Evolutionary conservation across 164 flowering plant genomes (phyloP).

Genomic region (Hamamelis virginiana): DNA sequence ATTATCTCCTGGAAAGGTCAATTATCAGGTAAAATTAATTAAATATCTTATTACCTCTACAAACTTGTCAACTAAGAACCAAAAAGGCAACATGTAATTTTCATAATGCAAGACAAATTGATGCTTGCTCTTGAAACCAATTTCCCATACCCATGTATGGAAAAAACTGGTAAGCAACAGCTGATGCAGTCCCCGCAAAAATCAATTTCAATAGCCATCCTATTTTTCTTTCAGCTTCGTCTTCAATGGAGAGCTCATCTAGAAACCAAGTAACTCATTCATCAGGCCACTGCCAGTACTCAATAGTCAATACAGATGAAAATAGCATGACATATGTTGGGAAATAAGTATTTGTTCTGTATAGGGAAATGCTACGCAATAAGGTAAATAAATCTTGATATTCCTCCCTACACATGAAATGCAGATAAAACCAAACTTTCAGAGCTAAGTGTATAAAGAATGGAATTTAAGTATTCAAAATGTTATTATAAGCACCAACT

Average conservation of each 20-base stretch:
- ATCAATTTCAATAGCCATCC: conserved; percentile 85
- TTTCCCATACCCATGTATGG: conserved; percentile 78
- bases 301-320: background rate
- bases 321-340: background rate
- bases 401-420: too few species aligned
- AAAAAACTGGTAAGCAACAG: conserved; percentile 67
- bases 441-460: background rate
- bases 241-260: conserved; percentile 71
- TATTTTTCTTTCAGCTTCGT: conserved; percentile 81
- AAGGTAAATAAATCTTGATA: too few species aligned
- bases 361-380: too few species aligned
- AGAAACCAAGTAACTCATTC: background rate
- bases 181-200: conserved; percentile 78
- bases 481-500: background rate
- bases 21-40: background rate
- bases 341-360: background rate
- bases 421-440: too few species aligned
- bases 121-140: background rate
- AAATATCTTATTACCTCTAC: background rate
- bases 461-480: background rate
- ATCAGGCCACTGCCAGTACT: background rate
- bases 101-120: background rate
- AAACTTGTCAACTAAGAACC: background rate
- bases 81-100: background rate
- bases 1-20: conserved; percentile 64